phyloP scores from a whole-genome alignment of 164 flowering plant species.

The Umbellularia californica region DNA sequence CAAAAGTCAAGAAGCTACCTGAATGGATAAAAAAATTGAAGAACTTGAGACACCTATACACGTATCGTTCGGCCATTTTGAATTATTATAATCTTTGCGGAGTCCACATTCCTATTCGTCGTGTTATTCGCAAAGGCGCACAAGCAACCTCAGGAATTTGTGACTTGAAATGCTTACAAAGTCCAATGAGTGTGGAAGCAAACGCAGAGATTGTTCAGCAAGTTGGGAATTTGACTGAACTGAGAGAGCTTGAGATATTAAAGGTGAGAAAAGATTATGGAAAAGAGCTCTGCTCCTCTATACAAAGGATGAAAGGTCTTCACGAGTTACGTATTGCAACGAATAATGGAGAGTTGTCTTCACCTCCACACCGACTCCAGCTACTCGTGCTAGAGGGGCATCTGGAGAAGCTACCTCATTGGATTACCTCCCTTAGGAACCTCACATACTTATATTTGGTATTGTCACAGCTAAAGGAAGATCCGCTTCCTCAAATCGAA shows the following conservation, averaged over 20 bases:
- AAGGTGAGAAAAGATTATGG: background rate
- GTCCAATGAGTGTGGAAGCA: background rate
- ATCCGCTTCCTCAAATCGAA: conserved; percentile 18
- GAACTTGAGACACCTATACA: background rate
- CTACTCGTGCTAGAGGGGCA: conserved; percentile 22
- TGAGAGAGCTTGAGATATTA: background rate
- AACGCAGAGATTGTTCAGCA: background rate
- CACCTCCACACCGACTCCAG: conserved; percentile 19
- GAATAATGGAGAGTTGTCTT: background rate
- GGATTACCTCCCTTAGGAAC: conserved; percentile 21
- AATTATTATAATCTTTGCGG: too few relatives aligned
- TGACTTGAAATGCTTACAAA: background rate
- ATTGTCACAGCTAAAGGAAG: conserved; percentile 18
- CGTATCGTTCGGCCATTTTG: background rate
- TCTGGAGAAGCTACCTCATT: conserved; percentile 24
- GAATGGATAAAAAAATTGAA: background rate
- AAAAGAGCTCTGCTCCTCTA: background rate
- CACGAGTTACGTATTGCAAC: background rate
- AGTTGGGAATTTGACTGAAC: background rate
- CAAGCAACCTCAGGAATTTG: background rate
- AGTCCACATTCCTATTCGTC: too few relatives aligned
- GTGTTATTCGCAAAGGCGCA: too few relatives aligned
- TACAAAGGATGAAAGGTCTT: background rate
- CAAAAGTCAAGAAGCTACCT: background rate
- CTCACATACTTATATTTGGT: conserved; percentile 24